phyloP scores from a whole-genome alignment of 306 rosid genomes.

The Citrullus colocynthis region DNA sequence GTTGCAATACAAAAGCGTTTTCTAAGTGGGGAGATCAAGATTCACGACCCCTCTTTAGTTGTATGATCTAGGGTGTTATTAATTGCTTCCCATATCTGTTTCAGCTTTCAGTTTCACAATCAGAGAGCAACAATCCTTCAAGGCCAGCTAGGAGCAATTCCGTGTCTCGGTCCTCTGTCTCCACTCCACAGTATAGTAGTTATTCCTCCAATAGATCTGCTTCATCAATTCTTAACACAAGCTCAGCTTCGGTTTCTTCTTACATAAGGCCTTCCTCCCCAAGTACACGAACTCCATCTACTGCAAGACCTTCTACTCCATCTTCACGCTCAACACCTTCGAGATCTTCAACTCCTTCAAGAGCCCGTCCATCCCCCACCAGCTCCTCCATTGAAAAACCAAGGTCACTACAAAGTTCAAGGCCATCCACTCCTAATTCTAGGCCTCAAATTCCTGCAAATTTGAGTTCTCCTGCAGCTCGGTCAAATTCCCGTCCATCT shows the following conservation, averaged over 20 bases:
- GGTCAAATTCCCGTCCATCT: constrained; percentile 68
- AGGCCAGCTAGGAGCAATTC: constrained; percentile 97
- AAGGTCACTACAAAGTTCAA: constrained; percentile 53
- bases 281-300: constrained; percentile 41
- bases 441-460: constrained; percentile 88
- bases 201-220: constrained; percentile 57
- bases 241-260: constrained; percentile 96
- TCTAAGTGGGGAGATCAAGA: neutral
- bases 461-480: constrained; percentile 52
- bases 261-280: constrained; percentile 87
- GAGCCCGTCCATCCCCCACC: constrained; percentile 43
- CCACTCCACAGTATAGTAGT: constrained; percentile 48
- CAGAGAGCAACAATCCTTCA: constrained; percentile 52
- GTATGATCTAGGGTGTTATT: neutral
- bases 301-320: constrained; percentile 75
- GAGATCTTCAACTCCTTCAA: constrained; percentile 81
- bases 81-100: constrained; percentile 14
- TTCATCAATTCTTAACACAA: constrained; percentile 73
- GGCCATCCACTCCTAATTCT: constrained; percentile 92
- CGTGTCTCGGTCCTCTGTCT: constrained; percentile 62
- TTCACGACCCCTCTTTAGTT: neutral
- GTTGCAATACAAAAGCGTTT: neutral
- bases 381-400: constrained; percentile 43
- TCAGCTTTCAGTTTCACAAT: constrained; percentile 89
- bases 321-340: constrained; percentile 49